Conservation (phyloP, 164 flowering plant species). For the Vitis riparia region DNA sequence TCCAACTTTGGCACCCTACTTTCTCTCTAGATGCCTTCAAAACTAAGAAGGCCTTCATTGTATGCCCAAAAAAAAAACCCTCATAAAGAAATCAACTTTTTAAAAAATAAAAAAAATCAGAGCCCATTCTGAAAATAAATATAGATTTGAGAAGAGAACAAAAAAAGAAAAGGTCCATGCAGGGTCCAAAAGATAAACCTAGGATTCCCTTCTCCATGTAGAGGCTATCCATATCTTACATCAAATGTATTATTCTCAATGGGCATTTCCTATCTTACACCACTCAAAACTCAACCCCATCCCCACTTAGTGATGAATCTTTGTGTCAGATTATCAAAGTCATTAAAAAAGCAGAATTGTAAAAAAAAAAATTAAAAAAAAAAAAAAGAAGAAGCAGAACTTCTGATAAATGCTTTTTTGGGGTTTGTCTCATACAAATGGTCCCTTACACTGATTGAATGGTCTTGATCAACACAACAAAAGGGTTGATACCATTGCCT, state of each 20-base stretch:
- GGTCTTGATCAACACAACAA: conserved; percentile 1
- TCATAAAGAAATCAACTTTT: too few species aligned
- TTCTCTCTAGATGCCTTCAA: too few species aligned
- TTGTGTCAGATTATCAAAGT: neutral
- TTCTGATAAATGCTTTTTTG: neutral
- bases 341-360: too few species aligned
- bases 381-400: neutral
- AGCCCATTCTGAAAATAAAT: neutral
- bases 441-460: neutral
- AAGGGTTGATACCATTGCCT: neutral
- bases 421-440: neutral
- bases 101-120: too few species aligned
- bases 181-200: conserved; percentile 6
- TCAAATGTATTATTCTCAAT: too few species aligned
- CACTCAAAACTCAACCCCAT: too few species aligned
- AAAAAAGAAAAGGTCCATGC: neutral
- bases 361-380: too few species aligned
- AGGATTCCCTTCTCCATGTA: conserved; percentile 13
- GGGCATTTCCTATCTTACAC: too few species aligned
- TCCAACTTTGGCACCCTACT: too few species aligned
- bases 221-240: neutral
- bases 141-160: conserved; percentile 6
- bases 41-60: too few species aligned
- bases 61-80: too few species aligned
- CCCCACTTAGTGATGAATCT: neutral